Evolutionary conservation across 2,329 filamentous ascomycete species (phyloP).

Genomic region (Epicoccum sorghinum): DNA sequence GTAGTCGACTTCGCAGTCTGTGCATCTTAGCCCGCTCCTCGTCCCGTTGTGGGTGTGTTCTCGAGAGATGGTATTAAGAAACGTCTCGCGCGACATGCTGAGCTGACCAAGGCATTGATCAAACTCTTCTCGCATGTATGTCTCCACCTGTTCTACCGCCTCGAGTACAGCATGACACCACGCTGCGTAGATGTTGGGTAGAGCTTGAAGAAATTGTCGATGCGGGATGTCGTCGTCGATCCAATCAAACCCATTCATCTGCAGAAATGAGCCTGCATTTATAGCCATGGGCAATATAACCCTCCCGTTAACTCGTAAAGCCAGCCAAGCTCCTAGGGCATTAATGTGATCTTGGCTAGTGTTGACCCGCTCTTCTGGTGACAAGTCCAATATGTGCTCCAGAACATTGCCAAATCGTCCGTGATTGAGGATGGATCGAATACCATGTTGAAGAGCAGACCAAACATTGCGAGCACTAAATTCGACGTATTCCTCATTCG

Average conservation of each 20-base stretch:
- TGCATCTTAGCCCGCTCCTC: not conserved
- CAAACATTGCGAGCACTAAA: slow-evolving; percentile 14
- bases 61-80: not conserved
- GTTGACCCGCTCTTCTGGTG: not conserved
- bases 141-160: slow-evolving; percentile 12
- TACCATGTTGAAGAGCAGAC: slow-evolving; percentile 19
- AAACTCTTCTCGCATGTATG: slow-evolving; percentile 9
- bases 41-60: not conserved
- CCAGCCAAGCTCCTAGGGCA: slow-evolving; percentile 12
- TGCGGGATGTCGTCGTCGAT: slow-evolving; percentile 17
- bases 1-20: slow-evolving; percentile 8
- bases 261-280: slow-evolving; percentile 19
- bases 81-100: too few species aligned
- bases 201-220: slow-evolving; percentile 11
- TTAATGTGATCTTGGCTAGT: slow-evolving; percentile 5
- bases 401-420: slow-evolving; percentile 1
- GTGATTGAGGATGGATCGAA: slow-evolving; percentile 17
- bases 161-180: slow-evolving; percentile 19
- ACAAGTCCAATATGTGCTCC: slow-evolving; percentile 10
- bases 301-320: slow-evolving; percentile 13
- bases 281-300: slow-evolving; percentile 18
- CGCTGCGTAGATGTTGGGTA: slow-evolving; percentile 20
- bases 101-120: not conserved
- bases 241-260: slow-evolving; percentile 25
- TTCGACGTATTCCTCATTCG: slow-evolving; percentile 19